Conservation (phyloP, 225 moss, liverwort and hornwort species). For the Straminergon stramineum region DNA sequence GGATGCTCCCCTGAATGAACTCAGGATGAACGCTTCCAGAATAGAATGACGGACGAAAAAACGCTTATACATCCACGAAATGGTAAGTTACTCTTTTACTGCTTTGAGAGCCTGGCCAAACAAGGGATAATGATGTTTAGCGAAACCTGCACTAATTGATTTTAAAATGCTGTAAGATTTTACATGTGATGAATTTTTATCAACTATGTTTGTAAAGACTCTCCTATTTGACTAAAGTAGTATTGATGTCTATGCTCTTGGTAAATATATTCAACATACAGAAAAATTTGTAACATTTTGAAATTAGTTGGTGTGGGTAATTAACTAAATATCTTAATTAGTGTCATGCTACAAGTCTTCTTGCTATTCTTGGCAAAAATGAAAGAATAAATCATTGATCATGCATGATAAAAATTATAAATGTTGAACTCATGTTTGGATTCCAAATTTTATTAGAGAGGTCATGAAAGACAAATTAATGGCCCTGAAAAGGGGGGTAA, state of each 20-base stretch:
- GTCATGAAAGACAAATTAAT: neutral
- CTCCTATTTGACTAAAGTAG: neutral
- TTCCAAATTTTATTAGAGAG: neutral
- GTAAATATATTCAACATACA: neutral
- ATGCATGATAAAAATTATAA: neutral
- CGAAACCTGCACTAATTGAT: neutral
- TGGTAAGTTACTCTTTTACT: neutral
- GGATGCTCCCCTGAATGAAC: neutral
- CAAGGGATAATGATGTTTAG: neutral
- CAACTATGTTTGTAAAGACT: neutral
- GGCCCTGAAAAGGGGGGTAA: fast-evolving
- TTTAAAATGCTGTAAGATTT: neutral
- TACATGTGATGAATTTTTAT: neutral
- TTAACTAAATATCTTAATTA: neutral
- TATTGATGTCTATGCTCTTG: neutral
- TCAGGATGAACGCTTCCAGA: neutral
- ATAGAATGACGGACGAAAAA: neutral
- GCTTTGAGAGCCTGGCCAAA: too few relatives aligned
- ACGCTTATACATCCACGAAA: neutral
- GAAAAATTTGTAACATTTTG: fast-evolving
- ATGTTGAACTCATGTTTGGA: neutral
- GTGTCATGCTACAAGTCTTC: neutral
- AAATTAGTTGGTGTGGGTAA: neutral
- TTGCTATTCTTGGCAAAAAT: fast-evolving
- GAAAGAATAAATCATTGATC: neutral